A percentile compares a stretch with the other conserved stretches of the same genome.
These are phyloP conservation scores for Yamadazyma epiphylla DNA, from an alignment of 1,139 yeast genomes.

Conservation along the genomic window DNA sequence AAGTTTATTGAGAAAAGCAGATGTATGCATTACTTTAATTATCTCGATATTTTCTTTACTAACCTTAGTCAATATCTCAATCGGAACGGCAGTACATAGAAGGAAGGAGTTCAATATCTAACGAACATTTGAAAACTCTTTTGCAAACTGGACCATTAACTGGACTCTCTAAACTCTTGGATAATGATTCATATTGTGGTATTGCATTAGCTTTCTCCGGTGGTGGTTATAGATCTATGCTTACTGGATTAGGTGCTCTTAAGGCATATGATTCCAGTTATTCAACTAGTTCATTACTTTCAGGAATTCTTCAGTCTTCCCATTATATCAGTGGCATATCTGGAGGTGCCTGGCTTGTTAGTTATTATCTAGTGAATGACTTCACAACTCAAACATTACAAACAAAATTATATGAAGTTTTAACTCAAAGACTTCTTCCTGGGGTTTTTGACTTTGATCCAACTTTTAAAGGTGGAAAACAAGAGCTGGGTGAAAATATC, in stretches of 20 bases:
- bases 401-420: neutral
- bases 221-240: slow-evolving; percentile 70
- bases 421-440: slow-evolving; percentile 50
- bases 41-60: no score
- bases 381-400: slow-evolving; percentile 35
- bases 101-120: no score
- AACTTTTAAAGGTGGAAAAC: slow-evolving; percentile 7
- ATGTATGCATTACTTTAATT: no score
- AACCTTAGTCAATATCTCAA: no score
- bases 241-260: slow-evolving; percentile 61
- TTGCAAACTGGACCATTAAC: no score
- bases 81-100: no score
- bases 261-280: slow-evolving; percentile 44
- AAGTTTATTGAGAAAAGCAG: no score
- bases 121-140: no score
- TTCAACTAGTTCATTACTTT: slow-evolving; percentile 22
- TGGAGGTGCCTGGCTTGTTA: slow-evolving; percentile 69
- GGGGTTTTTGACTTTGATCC: slow-evolving; percentile 53
- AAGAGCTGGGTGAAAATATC: no score
- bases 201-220: slow-evolving; percentile 66
- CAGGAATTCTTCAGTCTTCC: slow-evolving; percentile 52
- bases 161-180: no score
- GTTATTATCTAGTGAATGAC: slow-evolving; percentile 48
- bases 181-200: slow-evolving; percentile 24
- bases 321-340: slow-evolving; percentile 60